Conservation (phyloP, 495 filamentous ascomycete species). For the Evernia prunastri region DNA sequence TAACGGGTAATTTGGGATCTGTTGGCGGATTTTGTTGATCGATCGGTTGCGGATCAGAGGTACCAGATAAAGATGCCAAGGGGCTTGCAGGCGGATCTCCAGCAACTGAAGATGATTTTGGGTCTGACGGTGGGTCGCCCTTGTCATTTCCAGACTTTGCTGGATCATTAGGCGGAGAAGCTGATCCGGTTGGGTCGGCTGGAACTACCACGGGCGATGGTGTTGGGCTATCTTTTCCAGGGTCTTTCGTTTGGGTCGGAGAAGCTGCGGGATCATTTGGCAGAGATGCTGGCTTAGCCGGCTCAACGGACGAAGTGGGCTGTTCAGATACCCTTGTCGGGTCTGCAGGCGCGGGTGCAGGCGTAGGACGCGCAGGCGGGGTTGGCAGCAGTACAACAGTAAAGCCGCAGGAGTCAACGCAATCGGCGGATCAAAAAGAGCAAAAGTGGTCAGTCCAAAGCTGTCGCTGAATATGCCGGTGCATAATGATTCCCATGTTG, state of each 20-base stretch:
- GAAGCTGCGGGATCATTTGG: background rate
- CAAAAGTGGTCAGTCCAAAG: background rate
- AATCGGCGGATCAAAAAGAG: background rate
- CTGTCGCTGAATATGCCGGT: background rate
- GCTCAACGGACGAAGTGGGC: background rate
- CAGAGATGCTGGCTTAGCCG: conserved; percentile 1
- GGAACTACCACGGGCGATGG: background rate
- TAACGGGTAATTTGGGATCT: background rate
- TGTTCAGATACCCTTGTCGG: conserved; percentile 1
- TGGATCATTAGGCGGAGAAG: background rate
- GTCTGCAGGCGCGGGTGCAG: background rate
- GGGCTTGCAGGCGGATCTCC: background rate
- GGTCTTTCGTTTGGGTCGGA: conserved; percentile 2
- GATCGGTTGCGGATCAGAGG: background rate
- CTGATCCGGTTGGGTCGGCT: background rate
- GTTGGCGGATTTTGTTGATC: background rate
- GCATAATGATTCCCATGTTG: background rate
- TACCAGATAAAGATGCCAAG: background rate
- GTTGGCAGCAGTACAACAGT: background rate
- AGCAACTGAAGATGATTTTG: background rate
- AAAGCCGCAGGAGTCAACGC: background rate
- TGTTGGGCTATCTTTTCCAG: background rate
- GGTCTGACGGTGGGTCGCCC: background rate
- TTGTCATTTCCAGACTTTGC: background rate
- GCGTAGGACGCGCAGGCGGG: background rate